Conservation (phyloP, 1,284 basidiomycete genomes). For the Somion occarium region DNA sequence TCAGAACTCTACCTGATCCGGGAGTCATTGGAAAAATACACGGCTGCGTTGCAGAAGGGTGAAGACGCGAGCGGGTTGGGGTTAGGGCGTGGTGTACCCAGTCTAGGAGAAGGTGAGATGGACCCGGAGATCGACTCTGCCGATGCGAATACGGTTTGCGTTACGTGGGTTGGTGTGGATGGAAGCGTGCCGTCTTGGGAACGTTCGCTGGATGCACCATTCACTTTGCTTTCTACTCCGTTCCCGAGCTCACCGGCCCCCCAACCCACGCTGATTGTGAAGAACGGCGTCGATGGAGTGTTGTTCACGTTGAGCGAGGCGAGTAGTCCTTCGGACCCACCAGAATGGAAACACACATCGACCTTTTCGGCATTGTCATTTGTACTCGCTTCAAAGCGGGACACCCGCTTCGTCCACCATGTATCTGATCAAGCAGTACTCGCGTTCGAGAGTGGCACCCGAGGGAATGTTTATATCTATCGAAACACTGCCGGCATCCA, state of each 20-base stretch:
- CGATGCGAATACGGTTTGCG: slow-evolving; percentile 54
- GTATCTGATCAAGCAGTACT: slow-evolving; percentile 51
- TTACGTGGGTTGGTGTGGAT: slow-evolving; percentile 60
- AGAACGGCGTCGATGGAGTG: slow-evolving; percentile 80
- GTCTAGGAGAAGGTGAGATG: slow-evolving; percentile 75
- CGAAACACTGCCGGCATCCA: slow-evolving; percentile 40
- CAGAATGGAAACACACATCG: slow-evolving; percentile 67
- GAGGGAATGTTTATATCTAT: slow-evolving; percentile 83
- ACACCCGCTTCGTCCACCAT: slow-evolving; percentile 81
- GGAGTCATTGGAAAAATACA: slow-evolving; percentile 84
- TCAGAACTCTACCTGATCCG: slow-evolving; percentile 76
- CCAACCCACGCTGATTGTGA: slow-evolving; percentile 56
- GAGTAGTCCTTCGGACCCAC: slow-evolving; percentile 21
- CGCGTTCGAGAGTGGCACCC: slow-evolving; percentile 76
- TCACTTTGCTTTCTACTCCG: slow-evolving; percentile 57
- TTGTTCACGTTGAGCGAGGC: slow-evolving; percentile 49
- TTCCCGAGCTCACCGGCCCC: slow-evolving; percentile 43
- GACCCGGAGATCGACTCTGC: slow-evolving; percentile 79
- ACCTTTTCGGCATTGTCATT: slow-evolving; percentile 91
- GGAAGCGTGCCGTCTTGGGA: slow-evolving; percentile 38
- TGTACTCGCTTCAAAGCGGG: slow-evolving; percentile 91
- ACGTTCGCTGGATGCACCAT: slow-evolving; percentile 33
- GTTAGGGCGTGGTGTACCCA: slow-evolving; percentile 63
- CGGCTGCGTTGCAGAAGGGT: slow-evolving; percentile 49
- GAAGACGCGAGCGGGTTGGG: slow-evolving; percentile 55